Evolutionary conservation across 805 yeast species (phyloP), one percentile per base, ranked within the genome.

Genomic region (Candida pseudoglaebosa): DNA sequence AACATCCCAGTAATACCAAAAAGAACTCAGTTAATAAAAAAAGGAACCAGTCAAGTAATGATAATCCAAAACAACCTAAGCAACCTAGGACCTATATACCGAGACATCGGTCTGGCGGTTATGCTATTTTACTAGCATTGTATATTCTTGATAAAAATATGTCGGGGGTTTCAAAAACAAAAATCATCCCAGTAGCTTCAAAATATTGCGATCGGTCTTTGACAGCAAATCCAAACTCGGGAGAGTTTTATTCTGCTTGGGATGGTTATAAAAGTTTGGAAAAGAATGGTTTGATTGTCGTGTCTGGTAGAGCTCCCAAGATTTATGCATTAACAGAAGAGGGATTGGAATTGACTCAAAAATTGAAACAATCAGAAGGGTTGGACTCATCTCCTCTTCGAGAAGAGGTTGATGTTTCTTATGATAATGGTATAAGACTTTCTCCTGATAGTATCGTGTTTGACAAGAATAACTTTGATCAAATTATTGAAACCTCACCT

Each of bases 171-270:
- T 70, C 80, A 3, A 83, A 78, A 51, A 77, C 75, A 8, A 82
- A 77, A 28, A 71, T 89, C 4, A 63, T 75, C 2, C 51, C 67
- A 7, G 49, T 56, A 13, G 95, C 85, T 0, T 56, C 75, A 1
- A 71, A 69, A 6, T 80, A 64, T 52, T 76, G 83, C 39, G 78
- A 78, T 39, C 56, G 69, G 14, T 74, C 86, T 30, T 82, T 85
- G 60, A 59, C 66, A 0, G 45, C 77, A 0, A 82, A 82, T 50
- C 79, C 85, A 1, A 62, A 81, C 1, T 71, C 84, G 0, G 72
- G 71, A 16, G 83, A 80, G 36, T 75, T 72, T 49, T 78, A 84
- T 52, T 77, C 87, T 1, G 91, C 95, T 0, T 87, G 95, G 95
- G 67, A 65, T 14, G 70, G 86, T 6, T 65, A 82, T 24, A 82